A percentile compares a stretch with the other conserved stretches of the same genome.
These are phyloP conservation scores for Dactylis glomerata DNA, from an alignment of 176 grass and related monocot species.

Conservation along the genomic window DNA sequence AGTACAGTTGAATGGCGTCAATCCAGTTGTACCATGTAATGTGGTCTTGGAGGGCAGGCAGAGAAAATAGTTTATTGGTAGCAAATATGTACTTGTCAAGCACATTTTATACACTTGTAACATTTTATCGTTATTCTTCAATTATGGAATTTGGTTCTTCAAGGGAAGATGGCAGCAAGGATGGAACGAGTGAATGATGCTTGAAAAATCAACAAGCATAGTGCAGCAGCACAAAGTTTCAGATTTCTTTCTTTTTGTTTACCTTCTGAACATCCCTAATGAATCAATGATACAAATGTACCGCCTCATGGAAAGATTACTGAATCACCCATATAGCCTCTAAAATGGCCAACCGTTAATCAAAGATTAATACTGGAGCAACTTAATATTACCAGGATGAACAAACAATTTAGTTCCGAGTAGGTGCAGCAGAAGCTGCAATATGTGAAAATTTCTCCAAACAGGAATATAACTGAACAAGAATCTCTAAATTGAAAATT, in stretches of 20 bases:
- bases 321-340: background rate
- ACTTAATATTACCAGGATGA: background rate
- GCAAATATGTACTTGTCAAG: background rate
- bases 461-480: background rate
- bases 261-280: background rate
- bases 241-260: background rate
- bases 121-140: background rate
- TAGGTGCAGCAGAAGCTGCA: background rate
- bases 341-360: background rate
- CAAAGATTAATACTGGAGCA: background rate
- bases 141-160: background rate
- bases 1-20: background rate
- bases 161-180: background rate
- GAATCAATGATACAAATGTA: background rate
- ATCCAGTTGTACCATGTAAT: background rate
- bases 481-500: background rate
- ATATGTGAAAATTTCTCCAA: background rate
- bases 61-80: background rate
- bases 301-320: background rate
- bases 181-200: background rate
- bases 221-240: background rate
- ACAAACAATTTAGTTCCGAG: background rate
- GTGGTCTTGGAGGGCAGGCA: background rate
- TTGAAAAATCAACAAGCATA: background rate
- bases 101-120: background rate